These are phyloP conservation scores for Erucastrum elatum DNA, from an alignment of 345 rosid species.

Conservation along the genomic window DNA sequence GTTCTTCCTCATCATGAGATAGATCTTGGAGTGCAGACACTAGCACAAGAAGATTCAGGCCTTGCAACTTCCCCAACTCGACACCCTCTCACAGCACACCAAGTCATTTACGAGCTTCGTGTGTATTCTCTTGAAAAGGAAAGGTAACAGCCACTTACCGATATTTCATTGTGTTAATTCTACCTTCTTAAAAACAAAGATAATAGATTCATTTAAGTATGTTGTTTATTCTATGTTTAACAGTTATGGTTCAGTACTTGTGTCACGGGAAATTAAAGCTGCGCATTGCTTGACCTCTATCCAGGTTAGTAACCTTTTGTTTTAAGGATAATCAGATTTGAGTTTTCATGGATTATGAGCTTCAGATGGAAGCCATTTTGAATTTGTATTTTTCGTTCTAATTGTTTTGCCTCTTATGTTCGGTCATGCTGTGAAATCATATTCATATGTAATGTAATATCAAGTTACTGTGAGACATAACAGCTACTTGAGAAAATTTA, in stretches of 20 bases:
- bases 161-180: constrained; percentile 9
- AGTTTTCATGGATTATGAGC: not conserved
- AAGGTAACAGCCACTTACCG: constrained; percentile 49
- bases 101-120: constrained; percentile 95
- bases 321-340: not conserved
- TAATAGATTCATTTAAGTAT: constrained; percentile 11
- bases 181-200: not conserved
- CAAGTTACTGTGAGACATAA: too few species aligned
- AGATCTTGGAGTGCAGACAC: constrained; percentile 67
- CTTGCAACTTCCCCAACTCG: constrained; percentile 88
- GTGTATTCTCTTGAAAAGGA: constrained; percentile 89
- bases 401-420: too few species aligned
- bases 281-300: constrained; percentile 97
- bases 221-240: constrained; percentile 26
- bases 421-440: too few species aligned
- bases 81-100: constrained; percentile 88
- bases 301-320: constrained; percentile 56
- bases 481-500: too few species aligned
- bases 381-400: too few species aligned
- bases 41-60: constrained; percentile 66
- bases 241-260: constrained; percentile 85
- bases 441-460: too few species aligned
- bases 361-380: too few species aligned
- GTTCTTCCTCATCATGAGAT: constrained; percentile 74
- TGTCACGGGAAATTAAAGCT: constrained; percentile 82